Evolutionary conservation across 352 stramenopile species (phyloP), one percentile per base, ranked within the genome.

Genomic region (Phytophthora hybrid): DNA sequence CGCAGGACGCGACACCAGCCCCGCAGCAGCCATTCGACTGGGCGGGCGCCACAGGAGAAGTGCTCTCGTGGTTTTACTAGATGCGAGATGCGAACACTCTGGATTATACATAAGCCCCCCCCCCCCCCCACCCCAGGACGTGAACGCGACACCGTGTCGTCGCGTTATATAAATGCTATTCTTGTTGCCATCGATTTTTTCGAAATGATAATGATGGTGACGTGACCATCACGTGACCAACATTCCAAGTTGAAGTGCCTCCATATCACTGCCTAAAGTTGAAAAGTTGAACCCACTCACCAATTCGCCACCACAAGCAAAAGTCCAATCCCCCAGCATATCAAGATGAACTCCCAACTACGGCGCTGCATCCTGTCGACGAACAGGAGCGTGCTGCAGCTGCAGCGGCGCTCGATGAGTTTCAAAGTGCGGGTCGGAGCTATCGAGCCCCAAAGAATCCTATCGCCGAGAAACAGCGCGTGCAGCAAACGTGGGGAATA

Each of bases 31-130:
- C 52, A 8, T 69, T 74, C 51, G 65, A 80, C 34, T 76, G 70
- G 60, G 66, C 62, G 14, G 63, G 64, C 39, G 64, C 69, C 8
- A 76, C 74, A 1, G 74, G 74, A 31, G 74, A 80, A 54, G 66
- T 77, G 32, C 74, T 80, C 57, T 75, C 69, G 41, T 80, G 74
- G 69, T 80, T 80, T 69, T 79, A 70, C 73, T 79, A 78, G 60
- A 78, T 63, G 47, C 47, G 16, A 49, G 41, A 18, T 19, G 41
- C 14, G 5, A 49, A n/a, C 14, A 49, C 41, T 14, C 16, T 19
- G 41, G 16, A 19, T 14, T 14, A 8, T 49, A 19, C 14, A 7
- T 49, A 21, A 19, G 41, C 14, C n/a, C 14, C 41, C 23, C 1
- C 1, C 23, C 23, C 23, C 23, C n/a, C n/a, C n/a, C n/a, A n/a